Evolutionary conservation across 768 basidiomycete species (phyloP).

Genomic region (Holtermannia corniformis): DNA sequence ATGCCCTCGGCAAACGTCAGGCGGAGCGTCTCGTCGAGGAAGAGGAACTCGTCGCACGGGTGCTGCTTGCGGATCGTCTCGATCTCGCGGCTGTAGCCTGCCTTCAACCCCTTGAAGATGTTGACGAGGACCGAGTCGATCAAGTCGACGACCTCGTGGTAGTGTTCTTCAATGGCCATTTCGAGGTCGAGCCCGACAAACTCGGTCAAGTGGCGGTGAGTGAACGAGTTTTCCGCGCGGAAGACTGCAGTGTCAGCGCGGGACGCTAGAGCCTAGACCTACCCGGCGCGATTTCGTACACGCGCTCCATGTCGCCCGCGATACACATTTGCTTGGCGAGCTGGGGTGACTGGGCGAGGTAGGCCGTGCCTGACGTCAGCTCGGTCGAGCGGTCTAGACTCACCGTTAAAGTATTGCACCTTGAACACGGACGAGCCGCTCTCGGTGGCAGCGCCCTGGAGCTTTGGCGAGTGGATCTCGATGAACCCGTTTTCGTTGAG

Average conservation of each 20-base stretch:
- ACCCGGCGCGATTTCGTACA: constrained; percentile 81
- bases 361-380: constrained; percentile 61
- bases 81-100: constrained; percentile 72
- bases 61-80: constrained; percentile 72
- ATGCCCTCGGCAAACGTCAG: constrained; percentile 81
- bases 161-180: constrained; percentile 97
- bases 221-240: constrained; percentile 94
- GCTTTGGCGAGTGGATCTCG: constrained; percentile 95
- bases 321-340: constrained; percentile 99
- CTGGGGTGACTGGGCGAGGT: constrained; percentile 92
- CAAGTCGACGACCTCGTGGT: constrained; percentile 91
- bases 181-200: constrained; percentile 98
- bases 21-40: constrained; percentile 77
- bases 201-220: constrained; percentile 95
- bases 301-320: constrained; percentile 93
- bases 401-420: constrained; percentile 94
- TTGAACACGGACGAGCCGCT: constrained; percentile 96
- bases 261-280: background rate
- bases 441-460: constrained; percentile 94
- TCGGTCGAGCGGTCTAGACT: too few species aligned
- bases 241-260: constrained; percentile 58
- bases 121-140: constrained; percentile 75
- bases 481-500: constrained; percentile 66
- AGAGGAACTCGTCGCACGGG: constrained; percentile 92
- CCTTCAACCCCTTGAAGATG: constrained; percentile 75